Base-by-base conservation (phyloP, 1,139 yeast species). In the Candida albicans region DNA sequence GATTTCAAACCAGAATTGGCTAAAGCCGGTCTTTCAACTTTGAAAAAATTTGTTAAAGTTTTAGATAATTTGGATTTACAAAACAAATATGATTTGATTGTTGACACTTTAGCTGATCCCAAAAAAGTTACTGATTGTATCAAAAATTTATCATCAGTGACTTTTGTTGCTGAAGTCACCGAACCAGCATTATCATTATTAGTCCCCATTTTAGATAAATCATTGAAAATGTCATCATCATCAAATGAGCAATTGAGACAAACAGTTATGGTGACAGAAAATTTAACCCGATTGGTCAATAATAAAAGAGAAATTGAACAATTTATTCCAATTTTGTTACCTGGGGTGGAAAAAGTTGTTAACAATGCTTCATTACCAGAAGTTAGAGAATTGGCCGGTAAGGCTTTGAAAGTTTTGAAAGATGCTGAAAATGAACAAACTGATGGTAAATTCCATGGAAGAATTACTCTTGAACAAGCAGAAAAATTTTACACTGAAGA, bases 81-180 rank as follows among this genome's bases (percentile, higher is more conserved):
- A 45, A 90, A 93, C 56, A 87, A 96, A 63, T 85, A 81, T 61
- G 93, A 89, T 52, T 70, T 89, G 49, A 89, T 93, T 61, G 87
- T 88, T 40, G 87, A 84, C 50, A 93, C 98, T 41, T 77, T 93
- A 64, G 89, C 95, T 40, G 87, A 93, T 61, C 98, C 98, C 37
- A 77, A 76, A 53, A 87, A 86, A 61, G 96, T 91, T 41, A 87
- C 96, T 46, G 86, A 82, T 48, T 90, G 96, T 67, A 88, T 93
- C 65, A 88, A 87, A 67, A 82, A 91, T 41, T 77, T 93, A 51
- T 86, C 96, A 2, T 87, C 95, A 39, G 98, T 93, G 43, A 93
- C 99, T 0, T 93, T 93, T 65, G 99, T 93, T 41, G 96, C 99
- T 39, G 99, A 93, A 71, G 99, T 93, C 50, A 93, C 98, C 13